Percentiles rank a stretch among this genome's conserved stretches.
phyloP scores from a whole-genome alignment of 1,284 basidiomycete genomes.

The Cerrena zonata region DNA sequence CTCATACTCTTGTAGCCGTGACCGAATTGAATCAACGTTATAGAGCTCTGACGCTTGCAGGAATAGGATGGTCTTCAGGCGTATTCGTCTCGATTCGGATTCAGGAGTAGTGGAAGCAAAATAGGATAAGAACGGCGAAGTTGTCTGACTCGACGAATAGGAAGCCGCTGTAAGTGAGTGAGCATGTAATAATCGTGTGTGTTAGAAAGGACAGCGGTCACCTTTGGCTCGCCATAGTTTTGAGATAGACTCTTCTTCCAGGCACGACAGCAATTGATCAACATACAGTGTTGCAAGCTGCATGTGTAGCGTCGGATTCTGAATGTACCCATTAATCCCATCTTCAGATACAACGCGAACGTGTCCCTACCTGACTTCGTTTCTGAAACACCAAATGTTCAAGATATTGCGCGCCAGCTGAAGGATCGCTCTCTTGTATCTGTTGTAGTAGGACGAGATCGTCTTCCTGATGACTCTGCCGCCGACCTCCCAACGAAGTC shows the following conservation, averaged over 20 bases:
- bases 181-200: constrained; percentile 14
- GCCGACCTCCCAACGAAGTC: constrained; percentile 46
- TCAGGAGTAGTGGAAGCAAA: constrained; percentile 66
- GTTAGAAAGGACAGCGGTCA: constrained; percentile 24
- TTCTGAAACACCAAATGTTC: constrained; percentile 75
- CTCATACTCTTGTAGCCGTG: constrained; percentile 42
- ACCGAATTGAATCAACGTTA: constrained; percentile 46
- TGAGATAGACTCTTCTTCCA: constrained; percentile 44
- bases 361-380: constrained; percentile 47
- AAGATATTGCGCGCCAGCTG: constrained; percentile 64
- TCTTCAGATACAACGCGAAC: constrained; percentile 6
- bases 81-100: constrained; percentile 63
- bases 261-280: constrained; percentile 45
- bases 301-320: constrained; percentile 57
- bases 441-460: constrained; percentile 53
- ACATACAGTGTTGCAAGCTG: constrained; percentile 53
- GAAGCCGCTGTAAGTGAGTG: constrained; percentile 30
- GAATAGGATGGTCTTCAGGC: constrained; percentile 74
- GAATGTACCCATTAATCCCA: neutral
- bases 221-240: constrained; percentile 73
- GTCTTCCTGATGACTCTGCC: constrained; percentile 49
- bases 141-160: constrained; percentile 54
- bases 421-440: constrained; percentile 49
- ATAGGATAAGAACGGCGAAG: constrained; percentile 57
- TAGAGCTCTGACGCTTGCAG: constrained; percentile 71